Evolutionary conservation across 1,139 yeast species (phyloP).

Genomic region (Debaryomyces sp.): DNA sequence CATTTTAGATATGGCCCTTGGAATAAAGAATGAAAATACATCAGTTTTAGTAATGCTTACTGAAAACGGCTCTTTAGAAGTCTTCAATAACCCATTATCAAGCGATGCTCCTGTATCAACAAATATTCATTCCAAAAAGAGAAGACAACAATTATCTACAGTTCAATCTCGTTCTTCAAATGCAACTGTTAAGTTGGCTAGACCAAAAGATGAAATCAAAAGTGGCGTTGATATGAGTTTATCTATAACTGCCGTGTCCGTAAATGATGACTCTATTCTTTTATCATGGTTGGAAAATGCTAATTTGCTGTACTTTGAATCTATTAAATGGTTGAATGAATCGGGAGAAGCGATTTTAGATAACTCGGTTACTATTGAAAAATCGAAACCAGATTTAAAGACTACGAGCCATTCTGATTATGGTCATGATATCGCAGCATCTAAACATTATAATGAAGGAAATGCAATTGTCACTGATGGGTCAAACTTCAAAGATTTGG

Average conservation of each 20-base stretch:
- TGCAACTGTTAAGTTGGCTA: constrained; percentile 42
- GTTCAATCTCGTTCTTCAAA: constrained; percentile 53
- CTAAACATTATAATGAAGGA: constrained; percentile 68
- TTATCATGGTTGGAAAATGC: constrained; percentile 78
- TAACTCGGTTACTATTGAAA: constrained; percentile 34
- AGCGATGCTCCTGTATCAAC: constrained; percentile 19
- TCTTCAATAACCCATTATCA: constrained; percentile 59
- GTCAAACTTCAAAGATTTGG: constrained; percentile 58
- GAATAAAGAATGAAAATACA: constrained; percentile 32
- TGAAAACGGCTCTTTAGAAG: constrained; percentile 69
- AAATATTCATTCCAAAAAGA: constrained; percentile 29
- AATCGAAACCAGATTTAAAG: constrained; percentile 40
- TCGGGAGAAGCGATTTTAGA: constrained; percentile 25
- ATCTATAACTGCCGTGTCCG: constrained; percentile 40
- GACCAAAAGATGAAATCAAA: constrained; percentile 45
- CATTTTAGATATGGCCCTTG: constrained; percentile 46
- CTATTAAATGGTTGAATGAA: constrained; percentile 54
- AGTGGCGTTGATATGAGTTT: constrained; percentile 39
- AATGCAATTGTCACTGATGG: constrained; percentile 69
- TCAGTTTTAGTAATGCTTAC: constrained; percentile 58
- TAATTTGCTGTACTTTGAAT: constrained; percentile 64
- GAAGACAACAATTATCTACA: constrained; percentile 32
- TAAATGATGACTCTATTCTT: constrained; percentile 43
- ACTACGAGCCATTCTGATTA: constrained; percentile 42
- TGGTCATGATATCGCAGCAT: constrained; percentile 75